Conservation (phyloP, 2,329 filamentous ascomycete genomes). For the Colletotrichum horii region DNA sequence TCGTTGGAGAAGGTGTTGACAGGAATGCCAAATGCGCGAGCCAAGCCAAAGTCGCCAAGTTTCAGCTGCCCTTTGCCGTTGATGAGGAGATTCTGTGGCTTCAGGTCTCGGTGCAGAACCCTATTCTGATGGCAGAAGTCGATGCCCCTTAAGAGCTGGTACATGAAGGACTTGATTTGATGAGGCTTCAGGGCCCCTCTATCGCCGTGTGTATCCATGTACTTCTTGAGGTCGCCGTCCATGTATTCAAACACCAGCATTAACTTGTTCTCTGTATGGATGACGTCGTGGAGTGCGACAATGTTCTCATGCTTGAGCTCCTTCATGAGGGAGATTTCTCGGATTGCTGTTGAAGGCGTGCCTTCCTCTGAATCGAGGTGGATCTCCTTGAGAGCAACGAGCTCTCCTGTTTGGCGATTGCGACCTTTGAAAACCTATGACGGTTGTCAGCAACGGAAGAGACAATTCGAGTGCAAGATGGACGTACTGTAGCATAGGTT, state of each 20-base stretch:
- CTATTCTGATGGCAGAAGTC: constrained; percentile 98
- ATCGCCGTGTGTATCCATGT: constrained; percentile 95
- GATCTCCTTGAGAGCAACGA: constrained; percentile 97
- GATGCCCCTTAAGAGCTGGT: constrained; percentile 92
- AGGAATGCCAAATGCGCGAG: constrained; percentile 92
- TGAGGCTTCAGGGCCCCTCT: constrained; percentile 85
- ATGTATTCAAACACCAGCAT: constrained; percentile 99
- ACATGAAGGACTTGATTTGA: constrained; percentile 99
- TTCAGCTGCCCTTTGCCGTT: constrained; percentile 91
- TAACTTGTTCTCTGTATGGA: constrained; percentile 99
- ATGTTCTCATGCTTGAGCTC: constrained; percentile 99
- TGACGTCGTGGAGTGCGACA: constrained; percentile 95
- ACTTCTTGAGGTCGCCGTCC: constrained; percentile 98
- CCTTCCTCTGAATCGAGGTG: constrained; percentile 98
- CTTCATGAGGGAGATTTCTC: constrained; percentile 99
- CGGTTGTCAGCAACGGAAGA: background rate
- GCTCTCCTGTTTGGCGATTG: constrained; percentile 94
- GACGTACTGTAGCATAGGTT: constrained; percentile 91
- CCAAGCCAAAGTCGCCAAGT: constrained; percentile 92
- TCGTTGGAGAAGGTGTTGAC: constrained; percentile 99
- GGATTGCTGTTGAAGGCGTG: constrained; percentile 94
- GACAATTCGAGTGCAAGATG: background rate
- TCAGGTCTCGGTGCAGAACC: constrained; percentile 92
- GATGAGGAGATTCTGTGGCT: constrained; percentile 96
- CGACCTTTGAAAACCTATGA: constrained; percentile 94